A percentile compares a stretch with the other conserved stretches of the same genome.
phyloP scores from a whole-genome alignment of 2,329 filamentous ascomycete species.

The Alternaria rosae region DNA sequence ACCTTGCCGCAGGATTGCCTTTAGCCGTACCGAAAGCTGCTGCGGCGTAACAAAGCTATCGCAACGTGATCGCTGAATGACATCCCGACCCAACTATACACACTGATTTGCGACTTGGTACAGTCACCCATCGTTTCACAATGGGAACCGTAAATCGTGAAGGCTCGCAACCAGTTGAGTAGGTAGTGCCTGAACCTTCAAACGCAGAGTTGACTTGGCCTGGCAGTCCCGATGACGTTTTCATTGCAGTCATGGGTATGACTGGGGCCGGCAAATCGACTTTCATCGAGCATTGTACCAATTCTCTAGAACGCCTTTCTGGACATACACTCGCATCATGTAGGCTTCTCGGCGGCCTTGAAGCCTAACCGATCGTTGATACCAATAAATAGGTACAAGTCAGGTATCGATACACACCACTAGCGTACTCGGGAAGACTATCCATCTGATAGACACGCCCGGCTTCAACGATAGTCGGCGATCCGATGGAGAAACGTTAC shows the following conservation, averaged over 20 bases:
- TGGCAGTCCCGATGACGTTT: conserved; percentile 13
- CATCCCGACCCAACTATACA: background rate
- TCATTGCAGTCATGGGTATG: conserved; percentile 51
- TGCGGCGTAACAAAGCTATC: background rate
- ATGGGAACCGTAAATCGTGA: background rate
- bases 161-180: background rate
- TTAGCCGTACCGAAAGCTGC: background rate
- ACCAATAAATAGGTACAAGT: background rate
- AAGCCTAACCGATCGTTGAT: background rate
- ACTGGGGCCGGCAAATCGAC: conserved; percentile 53
- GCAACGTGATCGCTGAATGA: background rate
- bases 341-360: background rate
- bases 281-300: conserved; percentile 40
- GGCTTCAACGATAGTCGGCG: conserved; percentile 29
- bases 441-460: conserved; percentile 21
- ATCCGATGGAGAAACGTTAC: conserved; percentile 54
- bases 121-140: background rate
- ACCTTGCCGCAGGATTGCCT: background rate
- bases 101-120: background rate
- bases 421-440: background rate
- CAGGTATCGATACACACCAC: conserved; percentile 7
- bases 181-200: background rate
- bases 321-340: background rate
- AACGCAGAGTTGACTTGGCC: background rate
- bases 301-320: background rate